Base-by-base conservation (phyloP, 2,329 filamentous ascomycete species). In the Plectosphaerella plurivora region DNA sequence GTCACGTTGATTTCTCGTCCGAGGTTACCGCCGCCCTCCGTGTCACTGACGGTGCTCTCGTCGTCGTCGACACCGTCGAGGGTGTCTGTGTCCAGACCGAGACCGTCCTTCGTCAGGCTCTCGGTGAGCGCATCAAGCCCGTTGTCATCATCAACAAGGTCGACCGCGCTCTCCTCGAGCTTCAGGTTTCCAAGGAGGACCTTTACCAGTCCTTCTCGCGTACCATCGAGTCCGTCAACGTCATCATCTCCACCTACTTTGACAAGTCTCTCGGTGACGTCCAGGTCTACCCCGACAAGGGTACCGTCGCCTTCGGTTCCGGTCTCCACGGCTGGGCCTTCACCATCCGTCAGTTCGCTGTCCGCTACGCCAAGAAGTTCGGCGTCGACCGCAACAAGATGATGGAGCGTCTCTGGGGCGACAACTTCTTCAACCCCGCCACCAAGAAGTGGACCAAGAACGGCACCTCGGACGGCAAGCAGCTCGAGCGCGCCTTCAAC, bases 131-230 rank as follows among this genome's bases (percentile, higher is more conserved):
- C 81, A 99, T 99, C 79, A 97, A 97, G 89, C 94, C 94, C 69
- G 93, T 99, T 70, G 86, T 97, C 73, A 89, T 97, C 78, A 97
- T 99, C 86, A 99, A 99, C 91, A 99, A 99, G 89, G 94, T 99
- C 77, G 94, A 99, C 74, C 93, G 94, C 81, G 92, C 94, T 78
- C 90, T 99, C 72, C 91, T 99, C 74, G 94, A 99, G 81, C 87
- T 99, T 61, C 94, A 99, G 83, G 87, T 97, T 71, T 87, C 85
- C 78, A 97, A 97, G 87, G 94, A 99, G 81, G 94, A 99, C 73
- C 82, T 99, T 64, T 99, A 96, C 87, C 93, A 97, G 84, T 96
- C 93, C 74, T 99, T 99, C 88, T 92, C 91, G 61, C 89, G 93
- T 87, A 96, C 94, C 74, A 92, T 99, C 70, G 94, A 99, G 87